These are phyloP conservation scores for Eimeria maxima DNA, from an alignment of 169 alveolate species.

Conservation along the genomic window DNA sequence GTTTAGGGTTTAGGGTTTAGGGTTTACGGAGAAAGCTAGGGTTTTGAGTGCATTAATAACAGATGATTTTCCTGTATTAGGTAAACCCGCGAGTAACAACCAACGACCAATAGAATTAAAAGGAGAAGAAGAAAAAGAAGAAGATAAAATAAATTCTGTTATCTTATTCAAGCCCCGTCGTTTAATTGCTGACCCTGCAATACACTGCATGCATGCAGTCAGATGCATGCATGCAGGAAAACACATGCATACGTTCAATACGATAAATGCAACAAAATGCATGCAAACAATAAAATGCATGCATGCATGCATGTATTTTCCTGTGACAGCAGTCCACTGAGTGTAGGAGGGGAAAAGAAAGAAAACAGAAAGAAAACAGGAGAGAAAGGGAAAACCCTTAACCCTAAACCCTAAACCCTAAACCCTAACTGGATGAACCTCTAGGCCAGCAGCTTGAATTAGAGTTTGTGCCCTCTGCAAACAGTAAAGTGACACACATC, in stretches of 20 bases:
- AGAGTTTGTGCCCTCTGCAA: conserved; percentile 13
- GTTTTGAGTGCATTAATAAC: conserved; percentile 89
- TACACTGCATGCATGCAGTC: not conserved
- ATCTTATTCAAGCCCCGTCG: conserved; percentile 85
- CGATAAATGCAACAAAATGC: too few species aligned
- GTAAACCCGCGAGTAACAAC: conserved; percentile 93
- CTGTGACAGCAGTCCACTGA: too few species aligned
- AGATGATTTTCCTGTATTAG: conserved; percentile 94
- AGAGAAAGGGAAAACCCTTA: not conserved
- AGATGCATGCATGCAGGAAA: too few species aligned
- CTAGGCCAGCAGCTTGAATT: conserved; percentile 14
- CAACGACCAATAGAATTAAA: conserved; percentile 92
- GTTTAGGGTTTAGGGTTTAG: not conserved
- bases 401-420: not conserved
- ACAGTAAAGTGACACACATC: not conserved
- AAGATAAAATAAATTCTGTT: conserved; percentile 75
- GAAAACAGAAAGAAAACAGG: not conserved
- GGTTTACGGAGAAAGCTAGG: conserved; percentile 76
- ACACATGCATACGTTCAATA: too few species aligned
- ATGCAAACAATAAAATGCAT: too few species aligned
- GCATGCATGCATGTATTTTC: conserved; percentile 33
- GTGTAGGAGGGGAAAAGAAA: not conserved
- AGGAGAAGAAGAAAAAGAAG: conserved; percentile 85
- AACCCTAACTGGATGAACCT: too few species aligned
- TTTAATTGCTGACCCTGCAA: conserved; percentile 86